Evolutionary conservation across 768 basidiomycete genomes (phyloP).

Genomic region (Vishniacozyma victoriae): DNA sequence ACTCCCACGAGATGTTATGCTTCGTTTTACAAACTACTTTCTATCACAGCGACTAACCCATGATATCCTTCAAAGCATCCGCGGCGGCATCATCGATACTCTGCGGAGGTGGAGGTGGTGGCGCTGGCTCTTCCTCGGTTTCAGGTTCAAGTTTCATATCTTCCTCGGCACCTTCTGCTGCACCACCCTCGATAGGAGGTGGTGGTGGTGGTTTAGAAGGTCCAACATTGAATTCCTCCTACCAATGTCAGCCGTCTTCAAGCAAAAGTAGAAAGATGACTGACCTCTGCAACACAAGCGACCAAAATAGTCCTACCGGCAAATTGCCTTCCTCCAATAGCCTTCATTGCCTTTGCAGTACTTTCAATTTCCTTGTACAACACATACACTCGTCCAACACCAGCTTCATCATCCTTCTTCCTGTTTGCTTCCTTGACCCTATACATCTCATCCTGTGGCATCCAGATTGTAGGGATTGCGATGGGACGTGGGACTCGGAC

Average conservation of each 20-base stretch:
- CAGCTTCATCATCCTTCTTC: constrained; percentile 62
- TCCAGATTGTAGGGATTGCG: constrained; percentile 64
- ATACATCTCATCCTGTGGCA: constrained; percentile 56
- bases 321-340: constrained; percentile 67
- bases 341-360: constrained; percentile 69
- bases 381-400: constrained; percentile 94
- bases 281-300: constrained; percentile 43
- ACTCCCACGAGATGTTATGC: background rate
- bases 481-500: constrained; percentile 37
- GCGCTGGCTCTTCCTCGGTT: constrained; percentile 28
- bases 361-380: constrained; percentile 63
- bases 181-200: no score
- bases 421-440: constrained; percentile 57
- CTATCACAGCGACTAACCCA: constrained; percentile 8
- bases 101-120: constrained; percentile 37
- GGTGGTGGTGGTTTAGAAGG: constrained; percentile 25
- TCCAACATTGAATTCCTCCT: constrained; percentile 46
- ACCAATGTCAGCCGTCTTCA: background rate
- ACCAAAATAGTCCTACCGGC: constrained; percentile 46
- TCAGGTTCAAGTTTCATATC: background rate
- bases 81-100: constrained; percentile 43
- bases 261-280: constrained; percentile 5
- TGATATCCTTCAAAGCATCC: constrained; percentile 43
- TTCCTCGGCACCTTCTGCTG: background rate
- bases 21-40: background rate